These are phyloP conservation scores for Coniochaeta ligniaria DNA, from an alignment of 2,329 filamentous ascomycete species.

Conservation along the genomic window DNA sequence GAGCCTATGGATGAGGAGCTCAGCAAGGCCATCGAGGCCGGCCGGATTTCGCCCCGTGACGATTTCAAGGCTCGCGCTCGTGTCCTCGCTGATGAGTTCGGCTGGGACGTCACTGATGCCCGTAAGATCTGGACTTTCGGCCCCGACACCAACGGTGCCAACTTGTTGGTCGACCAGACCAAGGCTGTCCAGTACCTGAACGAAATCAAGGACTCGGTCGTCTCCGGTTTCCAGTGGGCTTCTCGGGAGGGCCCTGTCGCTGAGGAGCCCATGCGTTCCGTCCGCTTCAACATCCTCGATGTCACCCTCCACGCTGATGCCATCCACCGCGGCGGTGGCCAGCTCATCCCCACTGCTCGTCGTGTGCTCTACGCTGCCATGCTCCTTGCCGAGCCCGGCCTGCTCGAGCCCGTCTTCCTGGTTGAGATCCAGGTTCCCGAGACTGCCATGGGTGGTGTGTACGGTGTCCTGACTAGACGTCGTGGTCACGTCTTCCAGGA, in stretches of 20 bases:
- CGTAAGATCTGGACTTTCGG: conserved; percentile 99
- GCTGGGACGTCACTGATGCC: conserved; percentile 99
- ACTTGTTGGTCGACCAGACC: conserved; percentile 98
- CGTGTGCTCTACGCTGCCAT: conserved; percentile 93
- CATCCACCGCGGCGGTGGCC: conserved; percentile 98
- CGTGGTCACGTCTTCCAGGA: conserved; percentile 99
- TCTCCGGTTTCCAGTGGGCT: conserved; percentile 99
- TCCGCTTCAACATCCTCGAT: conserved; percentile 99
- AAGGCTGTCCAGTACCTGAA: conserved; percentile 99
- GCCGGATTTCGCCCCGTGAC: conserved; percentile 91
- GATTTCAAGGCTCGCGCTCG: conserved; percentile 99
- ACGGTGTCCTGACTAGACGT: conserved; percentile 94
- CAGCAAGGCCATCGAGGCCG: conserved; percentile 77
- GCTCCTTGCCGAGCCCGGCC: conserved; percentile 82
- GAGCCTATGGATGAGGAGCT: conserved; percentile 90
- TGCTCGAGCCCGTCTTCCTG: conserved; percentile 96
- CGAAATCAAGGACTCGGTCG: conserved; percentile 99
- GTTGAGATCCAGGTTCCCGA: conserved; percentile 99
- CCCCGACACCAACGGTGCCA: conserved; percentile 94
- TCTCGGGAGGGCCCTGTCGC: conserved; percentile 94
- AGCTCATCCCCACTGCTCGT: conserved; percentile 96
- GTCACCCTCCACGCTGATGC: conserved; percentile 99
- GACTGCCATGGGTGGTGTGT: conserved; percentile 99
- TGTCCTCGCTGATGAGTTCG: conserved; percentile 91
- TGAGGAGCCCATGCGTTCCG: conserved; percentile 94